Evolutionary conservation across 345 rosid species (phyloP).

Genomic region (Passiflora organensis): DNA sequence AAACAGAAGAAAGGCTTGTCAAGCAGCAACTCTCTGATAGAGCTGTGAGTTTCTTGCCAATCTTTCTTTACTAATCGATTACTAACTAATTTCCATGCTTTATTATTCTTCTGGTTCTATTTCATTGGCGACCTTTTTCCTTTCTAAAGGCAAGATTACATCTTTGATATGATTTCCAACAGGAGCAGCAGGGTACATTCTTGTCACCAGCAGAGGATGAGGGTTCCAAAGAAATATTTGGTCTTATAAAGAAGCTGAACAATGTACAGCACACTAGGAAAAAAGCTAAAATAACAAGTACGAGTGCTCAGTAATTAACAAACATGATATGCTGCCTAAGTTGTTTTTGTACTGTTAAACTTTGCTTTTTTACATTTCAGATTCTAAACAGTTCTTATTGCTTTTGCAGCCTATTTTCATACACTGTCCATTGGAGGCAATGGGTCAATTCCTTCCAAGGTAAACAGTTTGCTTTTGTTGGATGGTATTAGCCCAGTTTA

Average conservation of each 20-base stretch:
- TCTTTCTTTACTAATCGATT: background rate
- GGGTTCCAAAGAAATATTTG: constrained; percentile 53
- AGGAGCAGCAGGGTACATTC: constrained; percentile 49
- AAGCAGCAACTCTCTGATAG: constrained; percentile 45
- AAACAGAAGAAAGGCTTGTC: constrained; percentile 46
- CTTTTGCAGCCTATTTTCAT: constrained; percentile 47
- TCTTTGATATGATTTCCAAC: constrained; percentile 26
- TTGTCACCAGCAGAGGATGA: constrained; percentile 53
- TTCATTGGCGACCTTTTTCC: no score
- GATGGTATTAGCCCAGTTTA: background rate
- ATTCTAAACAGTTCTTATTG: background rate
- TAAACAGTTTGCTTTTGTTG: constrained; percentile 21
- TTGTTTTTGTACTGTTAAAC: constrained; percentile 4
- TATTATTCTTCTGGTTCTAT: background rate
- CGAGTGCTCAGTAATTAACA: constrained; percentile 12
- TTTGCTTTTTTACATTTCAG: constrained; percentile 6
- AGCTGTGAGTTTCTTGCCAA: constrained; percentile 50
- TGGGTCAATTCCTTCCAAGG: constrained; percentile 51
- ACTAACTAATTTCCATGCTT: background rate
- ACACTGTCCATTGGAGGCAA: constrained; percentile 41
- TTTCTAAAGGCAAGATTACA: constrained; percentile 3
- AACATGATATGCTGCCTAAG: background rate
- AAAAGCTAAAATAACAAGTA: constrained; percentile 64
- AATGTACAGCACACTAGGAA: constrained; percentile 48
- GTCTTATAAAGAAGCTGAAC: constrained; percentile 67